phyloP scores from a whole-genome alignment of 2,329 filamentous ascomycete species.

The Didymella exigua region DNA sequence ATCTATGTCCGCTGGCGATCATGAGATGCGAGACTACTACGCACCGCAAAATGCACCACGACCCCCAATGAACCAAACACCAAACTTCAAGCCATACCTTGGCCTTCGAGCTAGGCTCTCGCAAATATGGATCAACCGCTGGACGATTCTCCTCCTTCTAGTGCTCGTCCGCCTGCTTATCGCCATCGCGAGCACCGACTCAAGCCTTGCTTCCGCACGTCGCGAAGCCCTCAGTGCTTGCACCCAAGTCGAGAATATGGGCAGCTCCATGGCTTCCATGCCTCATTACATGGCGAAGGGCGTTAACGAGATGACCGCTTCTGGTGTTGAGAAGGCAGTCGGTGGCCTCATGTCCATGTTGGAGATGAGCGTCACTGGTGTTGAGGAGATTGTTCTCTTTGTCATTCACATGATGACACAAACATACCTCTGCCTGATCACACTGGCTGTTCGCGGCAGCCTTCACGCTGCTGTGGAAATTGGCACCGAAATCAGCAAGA shows the following conservation, averaged over 20 bases:
- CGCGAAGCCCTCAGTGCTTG: constrained; percentile 85
- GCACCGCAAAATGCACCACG: constrained; percentile 60
- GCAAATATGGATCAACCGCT: constrained; percentile 96
- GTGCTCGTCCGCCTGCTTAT: constrained; percentile 82
- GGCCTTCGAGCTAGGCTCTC: constrained; percentile 87
- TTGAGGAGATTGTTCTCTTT: constrained; percentile 88
- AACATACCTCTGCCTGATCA: constrained; percentile 89
- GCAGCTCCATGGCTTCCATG: constrained; percentile 97
- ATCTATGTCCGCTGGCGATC: constrained; percentile 65
- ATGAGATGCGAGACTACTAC: constrained; percentile 67
- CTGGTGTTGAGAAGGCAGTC: constrained; percentile 79
- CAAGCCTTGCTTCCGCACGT: constrained; percentile 77
- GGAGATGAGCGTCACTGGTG: constrained; percentile 76
- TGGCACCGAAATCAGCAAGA: constrained; percentile 64
- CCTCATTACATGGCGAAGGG: constrained; percentile 90
- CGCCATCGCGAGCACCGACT: constrained; percentile 72
- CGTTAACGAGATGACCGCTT: constrained; percentile 83
- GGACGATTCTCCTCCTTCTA: constrained; percentile 88
- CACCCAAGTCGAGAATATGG: constrained; percentile 87
- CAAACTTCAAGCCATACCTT: constrained; percentile 85
- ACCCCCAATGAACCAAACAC: constrained; percentile 66
- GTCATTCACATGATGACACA: constrained; percentile 89
- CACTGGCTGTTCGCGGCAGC: constrained; percentile 78
- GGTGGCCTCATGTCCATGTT: constrained; percentile 80
- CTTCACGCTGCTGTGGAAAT: constrained; percentile 71